Evolutionary conservation across 176 grass and related monocot genomes (phyloP).

Genomic region (Ensete ventricosum): DNA sequence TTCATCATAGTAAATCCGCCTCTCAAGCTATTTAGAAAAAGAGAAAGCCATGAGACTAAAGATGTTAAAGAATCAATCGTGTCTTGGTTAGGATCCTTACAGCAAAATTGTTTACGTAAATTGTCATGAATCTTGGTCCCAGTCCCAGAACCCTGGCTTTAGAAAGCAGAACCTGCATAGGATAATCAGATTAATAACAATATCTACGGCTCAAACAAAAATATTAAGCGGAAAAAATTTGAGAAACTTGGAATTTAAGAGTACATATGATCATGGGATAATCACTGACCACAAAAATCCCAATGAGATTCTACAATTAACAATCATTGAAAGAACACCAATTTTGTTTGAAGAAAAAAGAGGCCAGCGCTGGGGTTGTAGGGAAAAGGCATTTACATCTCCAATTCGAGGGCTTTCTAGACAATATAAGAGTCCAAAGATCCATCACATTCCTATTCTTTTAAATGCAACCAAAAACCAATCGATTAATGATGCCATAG

Average conservation of each 20-base stretch:
- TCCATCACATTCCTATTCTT: too few relatives aligned
- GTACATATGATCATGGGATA: too few relatives aligned
- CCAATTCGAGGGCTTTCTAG: too few relatives aligned
- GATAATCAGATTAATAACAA: not conserved
- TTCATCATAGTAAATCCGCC: slow-evolving; percentile 90
- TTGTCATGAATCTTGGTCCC: slow-evolving; percentile 89
- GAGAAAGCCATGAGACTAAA: slow-evolving; percentile 17
- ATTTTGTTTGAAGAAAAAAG: too few relatives aligned
- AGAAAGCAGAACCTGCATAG: slow-evolving; percentile 48
- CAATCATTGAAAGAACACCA: too few relatives aligned
- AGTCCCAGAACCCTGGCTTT: slow-evolving; percentile 82
- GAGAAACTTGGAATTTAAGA: not conserved
- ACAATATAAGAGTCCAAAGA: too few relatives aligned
- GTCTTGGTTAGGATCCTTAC: slow-evolving; percentile 33
- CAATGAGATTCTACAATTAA: too few relatives aligned
- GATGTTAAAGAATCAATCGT: not conserved
- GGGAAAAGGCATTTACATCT: too few relatives aligned
- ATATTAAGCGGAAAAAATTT: not conserved
- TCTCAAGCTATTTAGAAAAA: slow-evolving; percentile 53
- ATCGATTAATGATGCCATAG: too few relatives aligned
- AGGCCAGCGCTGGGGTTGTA: too few relatives aligned
- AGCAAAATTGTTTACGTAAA: slow-evolving; percentile 72
- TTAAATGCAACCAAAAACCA: too few relatives aligned
- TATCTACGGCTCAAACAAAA: not conserved
- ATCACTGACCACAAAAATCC: too few relatives aligned